Evolutionary conservation across 23 red algal species (phyloP).

Genomic region (Gracilaria domingensis): DNA sequence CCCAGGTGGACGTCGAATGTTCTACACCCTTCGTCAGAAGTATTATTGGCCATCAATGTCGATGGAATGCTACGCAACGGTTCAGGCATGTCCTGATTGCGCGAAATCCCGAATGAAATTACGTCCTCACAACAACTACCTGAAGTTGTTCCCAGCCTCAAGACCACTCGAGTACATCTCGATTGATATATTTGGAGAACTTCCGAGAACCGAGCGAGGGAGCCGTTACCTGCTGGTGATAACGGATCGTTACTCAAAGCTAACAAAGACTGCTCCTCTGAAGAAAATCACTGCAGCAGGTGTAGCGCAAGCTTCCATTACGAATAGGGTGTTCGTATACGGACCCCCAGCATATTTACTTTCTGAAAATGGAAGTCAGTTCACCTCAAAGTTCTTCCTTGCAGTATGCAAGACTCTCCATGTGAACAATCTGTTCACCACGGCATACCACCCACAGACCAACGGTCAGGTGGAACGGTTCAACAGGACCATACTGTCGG

Average conservation of each 20-base stretch:
- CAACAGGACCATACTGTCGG: conserved; percentile 17
- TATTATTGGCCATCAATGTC: too few relatives aligned
- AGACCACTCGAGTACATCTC: not conserved
- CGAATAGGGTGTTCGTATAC: conserved; percentile 17
- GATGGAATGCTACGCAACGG: conserved; percentile 4
- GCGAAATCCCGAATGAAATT: conserved; percentile 14
- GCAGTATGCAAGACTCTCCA: conserved; percentile 35
- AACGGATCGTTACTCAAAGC: conserved; percentile 29
- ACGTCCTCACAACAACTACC: not conserved
- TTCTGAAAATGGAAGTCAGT: conserved; percentile 37
- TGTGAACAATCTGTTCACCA: conserved; percentile 36
- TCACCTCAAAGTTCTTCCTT: conserved; percentile 33
- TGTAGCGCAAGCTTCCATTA: conserved; percentile 3
- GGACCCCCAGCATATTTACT: conserved; percentile 2
- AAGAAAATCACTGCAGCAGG: conserved; percentile 2
- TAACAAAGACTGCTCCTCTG: conserved; percentile 25
- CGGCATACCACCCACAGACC: conserved; percentile 38
- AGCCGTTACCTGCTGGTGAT: conserved; percentile 47
- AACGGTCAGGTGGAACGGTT: conserved; percentile 51
- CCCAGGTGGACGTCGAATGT: too few relatives aligned
- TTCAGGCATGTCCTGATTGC: not conserved
- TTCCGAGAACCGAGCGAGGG: not conserved
- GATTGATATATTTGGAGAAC: conserved; percentile 20
- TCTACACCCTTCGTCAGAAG: too few relatives aligned
- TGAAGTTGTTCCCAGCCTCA: conserved; percentile 44